These are phyloP conservation scores for Schizophyllum amplum DNA, from an alignment of 1,284 basidiomycete genomes.

Conservation along the genomic window DNA sequence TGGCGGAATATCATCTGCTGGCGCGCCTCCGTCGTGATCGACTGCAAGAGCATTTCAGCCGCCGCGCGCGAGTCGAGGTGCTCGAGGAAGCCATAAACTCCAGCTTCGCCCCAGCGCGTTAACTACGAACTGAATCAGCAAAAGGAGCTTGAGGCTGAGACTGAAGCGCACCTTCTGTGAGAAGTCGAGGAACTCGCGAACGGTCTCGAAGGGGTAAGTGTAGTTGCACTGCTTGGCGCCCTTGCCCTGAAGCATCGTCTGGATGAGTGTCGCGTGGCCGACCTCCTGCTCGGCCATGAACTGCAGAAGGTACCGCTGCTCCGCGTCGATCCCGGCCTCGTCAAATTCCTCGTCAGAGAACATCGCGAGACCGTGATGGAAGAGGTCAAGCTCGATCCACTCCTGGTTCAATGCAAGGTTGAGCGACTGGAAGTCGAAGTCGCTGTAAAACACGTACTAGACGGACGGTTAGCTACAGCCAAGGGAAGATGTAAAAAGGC, in stretches of 20 bases:
- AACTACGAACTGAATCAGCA: slow-evolving; percentile 17
- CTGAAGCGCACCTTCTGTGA: slow-evolving; percentile 37
- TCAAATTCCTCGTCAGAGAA: slow-evolving; percentile 53
- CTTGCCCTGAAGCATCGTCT: slow-evolving; percentile 34
- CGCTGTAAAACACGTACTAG: not conserved
- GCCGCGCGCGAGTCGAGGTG: slow-evolving; percentile 53
- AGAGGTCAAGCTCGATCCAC: slow-evolving; percentile 55
- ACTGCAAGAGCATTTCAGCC: slow-evolving; percentile 49
- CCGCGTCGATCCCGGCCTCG: slow-evolving; percentile 42
- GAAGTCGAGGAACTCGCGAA: slow-evolving; percentile 57
- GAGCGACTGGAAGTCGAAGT: not conserved
- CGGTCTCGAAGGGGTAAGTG: slow-evolving; percentile 49
- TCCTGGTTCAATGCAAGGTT: slow-evolving; percentile 56
- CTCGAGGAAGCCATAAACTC: slow-evolving; percentile 52
- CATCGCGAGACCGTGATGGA: slow-evolving; percentile 47
- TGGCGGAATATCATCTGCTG: slow-evolving; percentile 67
- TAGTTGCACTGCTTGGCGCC: slow-evolving; percentile 52
- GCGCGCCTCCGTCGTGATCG: slow-evolving; percentile 56
- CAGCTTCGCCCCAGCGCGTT: slow-evolving; percentile 53
- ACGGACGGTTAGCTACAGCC: not conserved
- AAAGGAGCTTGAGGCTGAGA: not conserved
- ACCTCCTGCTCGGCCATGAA: slow-evolving; percentile 56
- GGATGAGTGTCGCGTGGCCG: slow-evolving; percentile 41
- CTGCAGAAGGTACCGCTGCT: slow-evolving; percentile 45
- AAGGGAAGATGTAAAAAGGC: not conserved